A percentile compares a stretch with the other conserved stretches of the same genome.
phyloP scores from a whole-genome alignment of 2,329 filamentous ascomycete species.

The Pestalotiopsis sp. region DNA sequence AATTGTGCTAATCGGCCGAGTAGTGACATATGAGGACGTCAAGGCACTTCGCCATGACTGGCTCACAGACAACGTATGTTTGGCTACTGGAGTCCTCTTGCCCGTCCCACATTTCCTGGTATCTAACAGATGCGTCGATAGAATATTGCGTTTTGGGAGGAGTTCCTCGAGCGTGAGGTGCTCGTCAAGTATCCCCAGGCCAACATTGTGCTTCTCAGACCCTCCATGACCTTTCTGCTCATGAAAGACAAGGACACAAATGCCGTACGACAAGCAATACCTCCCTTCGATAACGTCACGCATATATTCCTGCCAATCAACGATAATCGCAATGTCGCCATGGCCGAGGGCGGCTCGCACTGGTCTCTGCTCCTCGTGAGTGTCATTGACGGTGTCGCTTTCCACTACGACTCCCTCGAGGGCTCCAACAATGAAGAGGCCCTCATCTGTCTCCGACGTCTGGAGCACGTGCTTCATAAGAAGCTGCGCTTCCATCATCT shows the following conservation, averaged over 20 bases:
- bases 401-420: conserved; percentile 91
- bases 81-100: conserved; percentile 9
- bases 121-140: conserved; percentile 30
- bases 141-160: conserved; percentile 98
- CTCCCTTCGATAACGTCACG: conserved; percentile 76
- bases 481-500: conserved; percentile 77
- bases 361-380: conserved; percentile 93
- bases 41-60: conserved; percentile 88
- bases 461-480: conserved; percentile 67
- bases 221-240: conserved; percentile 89
- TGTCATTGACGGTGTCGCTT: conserved; percentile 84
- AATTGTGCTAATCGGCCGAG: background rate
- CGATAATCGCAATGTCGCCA: conserved; percentile 73
- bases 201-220: conserved; percentile 85
- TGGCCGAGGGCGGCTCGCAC: conserved; percentile 88
- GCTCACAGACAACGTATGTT: conserved; percentile 88
- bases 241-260: conserved; percentile 68
- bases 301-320: conserved; percentile 97
- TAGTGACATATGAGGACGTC: conserved; percentile 87
- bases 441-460: conserved; percentile 64
- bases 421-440: conserved; percentile 77
- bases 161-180: conserved; percentile 89
- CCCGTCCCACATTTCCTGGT: background rate
- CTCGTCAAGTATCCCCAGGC: conserved; percentile 78
- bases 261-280: conserved; percentile 66